Conservation (phyloP, 2,329 filamentous ascomycete species). For the Sporothrix dimorphospora region DNA sequence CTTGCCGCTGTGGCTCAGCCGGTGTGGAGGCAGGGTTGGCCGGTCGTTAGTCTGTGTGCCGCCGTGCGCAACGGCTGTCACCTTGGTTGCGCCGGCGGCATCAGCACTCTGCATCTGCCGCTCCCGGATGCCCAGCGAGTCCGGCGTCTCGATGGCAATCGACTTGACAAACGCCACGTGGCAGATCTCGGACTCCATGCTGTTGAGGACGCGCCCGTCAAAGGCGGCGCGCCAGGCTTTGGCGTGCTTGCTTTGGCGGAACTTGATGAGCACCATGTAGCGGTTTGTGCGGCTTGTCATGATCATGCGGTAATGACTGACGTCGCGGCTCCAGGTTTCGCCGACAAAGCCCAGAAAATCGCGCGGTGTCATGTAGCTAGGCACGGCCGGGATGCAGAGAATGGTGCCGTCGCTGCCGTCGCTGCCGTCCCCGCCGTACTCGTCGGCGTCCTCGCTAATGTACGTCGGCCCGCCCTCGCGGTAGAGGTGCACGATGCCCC, state of each 20-base stretch:
- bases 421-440: slow-evolving; percentile 37
- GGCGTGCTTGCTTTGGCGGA: slow-evolving; percentile 74
- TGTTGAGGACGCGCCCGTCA: slow-evolving; percentile 92
- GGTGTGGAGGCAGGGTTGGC: slow-evolving; percentile 15
- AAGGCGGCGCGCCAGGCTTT: slow-evolving; percentile 81
- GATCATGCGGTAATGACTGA: slow-evolving; percentile 94
- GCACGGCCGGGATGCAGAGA: slow-evolving; percentile 90
- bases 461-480: slow-evolving; percentile 62
- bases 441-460: slow-evolving; percentile 30
- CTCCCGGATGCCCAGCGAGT: not conserved
- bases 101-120: not conserved
- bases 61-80: not conserved
- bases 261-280: slow-evolving; percentile 96
- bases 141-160: slow-evolving; percentile 73
- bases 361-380: slow-evolving; percentile 87
- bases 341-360: slow-evolving; percentile 93
- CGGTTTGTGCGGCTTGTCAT: slow-evolving; percentile 85
- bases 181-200: slow-evolving; percentile 92
- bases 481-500: slow-evolving; percentile 94
- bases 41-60: not conserved
- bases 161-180: slow-evolving; percentile 94
- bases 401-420: slow-evolving; percentile 71
- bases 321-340: slow-evolving; percentile 79
- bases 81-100: not conserved
- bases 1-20: slow-evolving; percentile 23